Conservation (phyloP, 2,329 filamentous ascomycete genomes). For the Colletotrichum somersetense region DNA sequence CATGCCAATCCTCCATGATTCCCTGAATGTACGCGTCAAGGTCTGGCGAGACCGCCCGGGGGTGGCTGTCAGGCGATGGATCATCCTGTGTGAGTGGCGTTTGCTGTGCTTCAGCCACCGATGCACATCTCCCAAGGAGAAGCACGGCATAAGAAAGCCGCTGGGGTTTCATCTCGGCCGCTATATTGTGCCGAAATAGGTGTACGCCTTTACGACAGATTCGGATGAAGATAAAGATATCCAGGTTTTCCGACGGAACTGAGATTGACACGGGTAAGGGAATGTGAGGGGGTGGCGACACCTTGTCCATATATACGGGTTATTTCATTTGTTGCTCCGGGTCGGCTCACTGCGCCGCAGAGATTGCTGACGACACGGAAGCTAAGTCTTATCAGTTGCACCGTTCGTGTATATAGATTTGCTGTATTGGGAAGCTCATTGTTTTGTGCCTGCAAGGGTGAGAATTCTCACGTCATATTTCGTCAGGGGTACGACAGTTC, state of each 20-base stretch:
- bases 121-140: background rate
- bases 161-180: background rate
- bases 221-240: background rate
- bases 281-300: background rate
- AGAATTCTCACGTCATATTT: too few species aligned
- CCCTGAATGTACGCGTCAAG: conserved; percentile 44
- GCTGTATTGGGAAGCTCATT: background rate
- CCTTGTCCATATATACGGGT: background rate
- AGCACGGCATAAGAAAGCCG: background rate
- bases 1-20: conserved; percentile 53
- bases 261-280: background rate
- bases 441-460: background rate
- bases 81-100: background rate
- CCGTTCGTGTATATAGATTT: background rate
- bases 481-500: background rate
- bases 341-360: background rate
- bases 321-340: background rate
- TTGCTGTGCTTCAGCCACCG: background rate
- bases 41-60: background rate
- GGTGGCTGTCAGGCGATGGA: background rate
- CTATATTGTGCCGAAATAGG: too few species aligned
- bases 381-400: too few species aligned
- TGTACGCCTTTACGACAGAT: background rate
- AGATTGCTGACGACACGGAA: background rate
- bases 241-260: too few species aligned